Percentiles rank a stretch among this genome's conserved stretches.
Conservation (phyloP, 192 early-diverging fungal genomes). For the Coemansia umbellata region DNA sequence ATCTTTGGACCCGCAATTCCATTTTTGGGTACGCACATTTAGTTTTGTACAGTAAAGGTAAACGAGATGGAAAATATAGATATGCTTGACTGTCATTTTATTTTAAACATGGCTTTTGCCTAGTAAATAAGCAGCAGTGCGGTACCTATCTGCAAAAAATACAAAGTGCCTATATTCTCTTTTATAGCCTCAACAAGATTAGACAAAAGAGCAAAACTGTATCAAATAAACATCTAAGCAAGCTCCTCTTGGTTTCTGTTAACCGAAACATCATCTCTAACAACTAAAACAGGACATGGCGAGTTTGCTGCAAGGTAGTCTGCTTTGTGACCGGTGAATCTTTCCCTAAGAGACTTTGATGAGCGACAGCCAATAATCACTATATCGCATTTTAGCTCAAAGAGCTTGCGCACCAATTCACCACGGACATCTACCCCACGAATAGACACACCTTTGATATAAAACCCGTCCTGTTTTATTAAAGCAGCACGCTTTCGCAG, state of each 20-base stretch:
- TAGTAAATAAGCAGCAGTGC: too few relatives aligned
- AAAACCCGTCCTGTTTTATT: slow-evolving; percentile 35
- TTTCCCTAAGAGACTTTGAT: slow-evolving; percentile 29
- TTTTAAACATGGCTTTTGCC: too few relatives aligned
- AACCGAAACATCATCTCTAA: slow-evolving; percentile 2
- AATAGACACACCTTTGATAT: slow-evolving; percentile 45
- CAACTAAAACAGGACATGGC: slow-evolving; percentile 39
- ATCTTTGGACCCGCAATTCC: too few relatives aligned
- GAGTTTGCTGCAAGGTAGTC: slow-evolving; percentile 24
- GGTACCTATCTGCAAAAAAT: too few relatives aligned
- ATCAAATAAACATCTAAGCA: too few relatives aligned
- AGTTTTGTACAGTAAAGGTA: too few relatives aligned
- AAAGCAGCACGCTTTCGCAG: slow-evolving; percentile 22
- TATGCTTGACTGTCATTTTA: too few relatives aligned
- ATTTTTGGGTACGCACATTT: too few relatives aligned
- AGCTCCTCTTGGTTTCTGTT: background rate
- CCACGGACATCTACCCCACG: slow-evolving; percentile 42
- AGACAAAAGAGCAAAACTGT: too few relatives aligned
- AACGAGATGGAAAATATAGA: too few relatives aligned
- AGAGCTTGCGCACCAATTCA: slow-evolving; percentile 45
- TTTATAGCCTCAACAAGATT: too few relatives aligned
- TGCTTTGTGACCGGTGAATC: slow-evolving; percentile 29
- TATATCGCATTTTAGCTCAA: slow-evolving; percentile 44
- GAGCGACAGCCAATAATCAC: slow-evolving; percentile 20
- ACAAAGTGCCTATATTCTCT: too few relatives aligned